Evolutionary conservation across 495 filamentous ascomycete genomes (phyloP).

Genomic region (Penicillium salamii): DNA sequence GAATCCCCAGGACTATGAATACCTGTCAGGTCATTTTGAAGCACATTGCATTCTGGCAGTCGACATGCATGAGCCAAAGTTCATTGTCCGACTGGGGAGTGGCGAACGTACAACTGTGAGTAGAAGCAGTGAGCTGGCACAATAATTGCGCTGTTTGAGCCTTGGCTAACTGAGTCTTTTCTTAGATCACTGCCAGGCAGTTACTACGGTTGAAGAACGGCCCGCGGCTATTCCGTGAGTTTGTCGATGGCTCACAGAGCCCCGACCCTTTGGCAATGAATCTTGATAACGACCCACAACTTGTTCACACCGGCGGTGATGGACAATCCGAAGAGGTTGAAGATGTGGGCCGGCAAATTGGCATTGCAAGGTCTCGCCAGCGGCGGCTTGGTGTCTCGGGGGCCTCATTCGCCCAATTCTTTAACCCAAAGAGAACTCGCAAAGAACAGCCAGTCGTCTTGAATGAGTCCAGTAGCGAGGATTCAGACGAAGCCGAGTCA

Average conservation of each 20-base stretch:
- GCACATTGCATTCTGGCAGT: constrained; percentile 40
- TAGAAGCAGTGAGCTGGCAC: neutral
- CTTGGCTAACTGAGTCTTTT: constrained; percentile 9
- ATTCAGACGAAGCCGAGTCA: neutral
- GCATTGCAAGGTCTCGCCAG: neutral
- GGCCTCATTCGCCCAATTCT: neutral
- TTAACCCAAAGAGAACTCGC: neutral
- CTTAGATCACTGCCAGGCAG: constrained; percentile 24
- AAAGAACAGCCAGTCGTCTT: neutral
- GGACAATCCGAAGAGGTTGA: constrained; percentile 3
- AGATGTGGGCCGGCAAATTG: constrained; percentile 1
- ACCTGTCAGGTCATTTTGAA: constrained; percentile 43
- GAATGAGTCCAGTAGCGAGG: neutral
- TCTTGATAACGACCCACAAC: neutral
- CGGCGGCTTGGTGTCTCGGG: neutral
- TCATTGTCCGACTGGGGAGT: constrained; percentile 46
- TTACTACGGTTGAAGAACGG: constrained; percentile 35
- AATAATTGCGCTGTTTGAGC: no score
- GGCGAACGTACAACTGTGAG: constrained; percentile 45
- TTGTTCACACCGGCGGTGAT: constrained; percentile 4
- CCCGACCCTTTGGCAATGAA: constrained; percentile 13
- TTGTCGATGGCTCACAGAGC: constrained; percentile 13
- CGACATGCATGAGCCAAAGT: constrained; percentile 26
- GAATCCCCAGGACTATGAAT: constrained; percentile 46
- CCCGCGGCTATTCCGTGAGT: constrained; percentile 24